Evolutionary conservation across 495 filamentous ascomycete genomes (phyloP).

Genomic region (Aspergillus taichungensis): DNA sequence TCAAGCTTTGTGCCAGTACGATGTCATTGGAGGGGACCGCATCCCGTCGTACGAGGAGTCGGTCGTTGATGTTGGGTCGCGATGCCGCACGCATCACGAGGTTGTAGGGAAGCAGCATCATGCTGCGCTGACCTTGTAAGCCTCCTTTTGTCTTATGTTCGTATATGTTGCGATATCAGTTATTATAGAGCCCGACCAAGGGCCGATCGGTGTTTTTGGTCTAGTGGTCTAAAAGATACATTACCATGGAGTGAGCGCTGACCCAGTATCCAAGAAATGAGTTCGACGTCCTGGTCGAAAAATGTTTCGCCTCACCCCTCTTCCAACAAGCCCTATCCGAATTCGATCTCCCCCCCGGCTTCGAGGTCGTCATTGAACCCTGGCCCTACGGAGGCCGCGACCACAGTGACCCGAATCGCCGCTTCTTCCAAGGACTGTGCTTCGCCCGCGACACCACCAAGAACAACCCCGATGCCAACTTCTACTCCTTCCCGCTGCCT

Average conservation of each 20-base stretch:
- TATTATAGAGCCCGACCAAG: too few relatives aligned
- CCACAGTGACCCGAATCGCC: conserved; percentile 43
- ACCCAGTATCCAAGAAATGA: conserved; percentile 40
- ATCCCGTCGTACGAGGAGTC: conserved; percentile 54
- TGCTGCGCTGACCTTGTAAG: conserved; percentile 50
- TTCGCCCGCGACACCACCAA: conserved; percentile 36
- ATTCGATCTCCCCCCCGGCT: conserved; percentile 53
- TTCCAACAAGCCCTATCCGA: conserved; percentile 53
- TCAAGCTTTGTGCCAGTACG: conserved; percentile 56
- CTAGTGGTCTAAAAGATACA: too few relatives aligned
- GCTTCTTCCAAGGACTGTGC: conserved; percentile 44
- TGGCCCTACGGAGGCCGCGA: conserved; percentile 64
- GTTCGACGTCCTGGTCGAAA: conserved; percentile 53
- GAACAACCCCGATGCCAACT: conserved; percentile 47
- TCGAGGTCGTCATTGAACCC: conserved; percentile 58
- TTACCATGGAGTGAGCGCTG: conserved; percentile 4
- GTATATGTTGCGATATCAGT: too few relatives aligned
- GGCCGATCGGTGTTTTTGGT: too few relatives aligned
- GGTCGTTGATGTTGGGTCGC: conserved; percentile 48
- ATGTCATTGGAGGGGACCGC: conserved; percentile 50
- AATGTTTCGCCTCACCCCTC: conserved; percentile 49
- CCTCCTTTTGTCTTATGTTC: conserved; percentile 4
- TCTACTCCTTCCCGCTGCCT: conserved; percentile 72
- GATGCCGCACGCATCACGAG: conserved; percentile 39
- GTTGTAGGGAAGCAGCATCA: conserved; percentile 51